A percentile compares a stretch with the other conserved stretches of the same genome.
phyloP scores from a whole-genome alignment of 208 protist genomes.

The Willaertia magna region DNA sequence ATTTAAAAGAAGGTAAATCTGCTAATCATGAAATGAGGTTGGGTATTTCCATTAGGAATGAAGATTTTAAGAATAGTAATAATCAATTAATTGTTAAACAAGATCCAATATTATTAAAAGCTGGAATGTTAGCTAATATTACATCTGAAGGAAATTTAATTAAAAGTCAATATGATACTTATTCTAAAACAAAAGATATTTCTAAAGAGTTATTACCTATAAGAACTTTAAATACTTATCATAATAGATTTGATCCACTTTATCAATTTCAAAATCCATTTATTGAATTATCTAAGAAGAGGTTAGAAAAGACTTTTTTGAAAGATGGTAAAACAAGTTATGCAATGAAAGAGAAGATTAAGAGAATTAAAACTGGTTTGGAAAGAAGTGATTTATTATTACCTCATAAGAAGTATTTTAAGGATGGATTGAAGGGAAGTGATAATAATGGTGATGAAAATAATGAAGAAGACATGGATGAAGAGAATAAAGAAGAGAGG shows the following conservation, averaged over 20 bases:
- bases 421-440: not conserved
- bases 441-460: not conserved
- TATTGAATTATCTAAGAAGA: not conserved
- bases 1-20: not conserved
- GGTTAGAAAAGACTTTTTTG: not conserved
- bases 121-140: not conserved
- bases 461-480: not conserved
- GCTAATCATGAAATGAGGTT: not conserved
- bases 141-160: not conserved
- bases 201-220: not conserved
- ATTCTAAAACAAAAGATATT: not conserved
- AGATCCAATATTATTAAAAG: not conserved
- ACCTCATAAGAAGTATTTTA: not conserved
- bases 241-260: not conserved
- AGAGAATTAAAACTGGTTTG: not conserved
- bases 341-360: not conserved
- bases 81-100: not conserved
- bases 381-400: not conserved
- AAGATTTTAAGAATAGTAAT: not conserved
- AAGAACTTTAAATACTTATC: not conserved
- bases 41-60: not conserved
- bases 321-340: not conserved
- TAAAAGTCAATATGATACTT: not conserved
- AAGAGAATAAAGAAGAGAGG: not conserved
- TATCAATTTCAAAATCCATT: not conserved